These are phyloP conservation scores for Tephrocybe sp. DNA, from an alignment of 768 basidiomycete species.

Conservation along the genomic window DNA sequence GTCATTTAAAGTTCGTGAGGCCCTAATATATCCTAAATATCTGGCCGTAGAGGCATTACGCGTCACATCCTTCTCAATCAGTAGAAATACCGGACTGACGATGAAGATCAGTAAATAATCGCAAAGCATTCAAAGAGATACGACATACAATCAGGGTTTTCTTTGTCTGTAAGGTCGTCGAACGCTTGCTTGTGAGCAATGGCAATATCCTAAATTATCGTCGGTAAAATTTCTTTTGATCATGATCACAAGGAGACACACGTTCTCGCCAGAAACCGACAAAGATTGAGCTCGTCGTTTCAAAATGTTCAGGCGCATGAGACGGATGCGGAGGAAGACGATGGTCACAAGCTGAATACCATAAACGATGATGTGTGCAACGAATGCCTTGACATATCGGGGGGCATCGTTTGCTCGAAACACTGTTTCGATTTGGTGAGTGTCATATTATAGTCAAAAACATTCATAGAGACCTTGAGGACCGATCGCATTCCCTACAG, in stretches of 20 bases:
- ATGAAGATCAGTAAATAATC: background rate
- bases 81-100: slow-evolving; percentile 37
- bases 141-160: slow-evolving; percentile 45
- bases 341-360: slow-evolving; percentile 39
- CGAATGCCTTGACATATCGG: slow-evolving; percentile 46
- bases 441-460: background rate
- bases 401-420: slow-evolving; percentile 47
- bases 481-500: slow-evolving; percentile 49
- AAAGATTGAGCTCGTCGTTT: slow-evolving; percentile 38
- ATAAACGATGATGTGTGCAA: slow-evolving; percentile 48
- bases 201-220: slow-evolving; percentile 25
- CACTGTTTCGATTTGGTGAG: slow-evolving; percentile 25
- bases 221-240: slow-evolving; percentile 6
- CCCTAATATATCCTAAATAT: no score
- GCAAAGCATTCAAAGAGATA: slow-evolving; percentile 1
- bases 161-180: slow-evolving; percentile 47
- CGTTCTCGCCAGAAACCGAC: slow-evolving; percentile 26
- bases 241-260: slow-evolving; percentile 13
- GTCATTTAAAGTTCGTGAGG: no score
- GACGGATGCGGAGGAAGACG: slow-evolving; percentile 36
- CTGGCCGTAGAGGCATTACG: no score
- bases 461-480: slow-evolving; percentile 34
- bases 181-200: slow-evolving; percentile 42
- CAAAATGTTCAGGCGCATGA: slow-evolving; percentile 41
- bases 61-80: no score